Conservation (phyloP, 2,329 filamentous ascomycete genomes). For the Malbranchea cinnamomea region DNA sequence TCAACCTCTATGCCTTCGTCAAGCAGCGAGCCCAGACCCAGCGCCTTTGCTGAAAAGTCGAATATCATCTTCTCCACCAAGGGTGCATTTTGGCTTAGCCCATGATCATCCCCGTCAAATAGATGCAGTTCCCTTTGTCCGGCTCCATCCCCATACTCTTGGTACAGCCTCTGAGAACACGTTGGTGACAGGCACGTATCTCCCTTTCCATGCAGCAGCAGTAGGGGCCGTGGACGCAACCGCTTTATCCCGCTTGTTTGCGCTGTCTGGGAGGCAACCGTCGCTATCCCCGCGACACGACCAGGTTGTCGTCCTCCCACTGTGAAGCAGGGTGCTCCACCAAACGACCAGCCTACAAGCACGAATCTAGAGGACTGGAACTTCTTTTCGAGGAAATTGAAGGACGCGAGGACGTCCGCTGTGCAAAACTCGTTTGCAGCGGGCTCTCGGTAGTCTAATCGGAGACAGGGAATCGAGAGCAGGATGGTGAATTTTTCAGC, state of each 20-base stretch:
- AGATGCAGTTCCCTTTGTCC: conserved; percentile 22
- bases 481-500: conserved; percentile 27
- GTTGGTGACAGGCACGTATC: conserved; percentile 20
- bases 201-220: conserved; percentile 26
- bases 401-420: conserved; percentile 21
- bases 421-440: conserved; percentile 22
- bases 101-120: conserved; percentile 30
- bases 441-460: conserved; percentile 28
- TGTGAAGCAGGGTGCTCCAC: conserved; percentile 28
- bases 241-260: conserved; percentile 19
- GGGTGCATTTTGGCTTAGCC: conserved; percentile 22
- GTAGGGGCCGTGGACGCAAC: conserved; percentile 20
- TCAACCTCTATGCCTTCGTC: conserved; percentile 8
- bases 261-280: conserved; percentile 26
- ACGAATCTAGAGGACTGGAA: conserved; percentile 23
- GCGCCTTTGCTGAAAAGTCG: conserved; percentile 22
- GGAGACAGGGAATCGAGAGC: conserved; percentile 24
- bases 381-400: conserved; percentile 20
- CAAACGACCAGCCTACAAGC: conserved; percentile 30
- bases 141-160: conserved; percentile 21
- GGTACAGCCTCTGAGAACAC: conserved; percentile 24
- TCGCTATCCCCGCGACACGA: conserved; percentile 24
- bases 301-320: conserved; percentile 19
- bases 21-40: conserved; percentile 16
- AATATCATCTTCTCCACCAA: conserved; percentile 26